Evolutionary conservation across 352 stramenopile genomes (phyloP).

Genomic region (Globisporangium yorkense): DNA sequence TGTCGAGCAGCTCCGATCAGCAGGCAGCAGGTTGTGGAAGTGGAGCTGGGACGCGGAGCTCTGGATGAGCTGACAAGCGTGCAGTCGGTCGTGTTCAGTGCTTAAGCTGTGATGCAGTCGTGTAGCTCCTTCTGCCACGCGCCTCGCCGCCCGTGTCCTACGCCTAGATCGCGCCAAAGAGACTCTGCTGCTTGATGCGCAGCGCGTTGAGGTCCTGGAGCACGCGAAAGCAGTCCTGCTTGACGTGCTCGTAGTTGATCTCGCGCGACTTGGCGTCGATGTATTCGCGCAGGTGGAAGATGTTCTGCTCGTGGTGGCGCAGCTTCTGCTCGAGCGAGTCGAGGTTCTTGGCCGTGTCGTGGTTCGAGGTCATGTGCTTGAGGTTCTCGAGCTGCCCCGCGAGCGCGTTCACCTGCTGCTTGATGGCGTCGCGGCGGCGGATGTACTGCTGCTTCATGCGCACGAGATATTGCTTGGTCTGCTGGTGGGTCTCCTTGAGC

Average conservation of each 20-base stretch:
- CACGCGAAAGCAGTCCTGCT: slow-evolving; percentile 72
- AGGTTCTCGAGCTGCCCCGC: slow-evolving; percentile 63
- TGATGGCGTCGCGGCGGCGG: slow-evolving; percentile 76
- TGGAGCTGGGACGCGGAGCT: not conserved
- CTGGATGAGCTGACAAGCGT: not conserved
- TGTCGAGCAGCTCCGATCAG: not conserved
- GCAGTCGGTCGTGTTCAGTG: no score
- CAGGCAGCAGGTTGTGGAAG: not conserved
- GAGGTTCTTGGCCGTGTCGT: slow-evolving; percentile 77
- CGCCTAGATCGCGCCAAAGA: slow-evolving; percentile 19
- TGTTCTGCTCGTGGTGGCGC: slow-evolving; percentile 89
- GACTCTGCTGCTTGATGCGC: slow-evolving; percentile 45
- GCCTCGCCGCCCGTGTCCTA: no score
- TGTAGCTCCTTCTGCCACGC: not conserved
- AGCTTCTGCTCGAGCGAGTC: slow-evolving; percentile 88
- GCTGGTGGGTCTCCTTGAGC: slow-evolving; percentile 70
- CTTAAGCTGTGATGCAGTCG: not conserved
- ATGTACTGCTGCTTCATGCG: slow-evolving; percentile 83
- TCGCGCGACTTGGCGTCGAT: slow-evolving; percentile 86
- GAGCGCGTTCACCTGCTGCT: slow-evolving; percentile 72
- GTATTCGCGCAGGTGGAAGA: slow-evolving; percentile 89
- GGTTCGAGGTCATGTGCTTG: slow-evolving; percentile 62
- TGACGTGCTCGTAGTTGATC: slow-evolving; percentile 86
- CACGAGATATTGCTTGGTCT: slow-evolving; percentile 74
- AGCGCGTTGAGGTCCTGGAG: slow-evolving; percentile 73